phyloP scores from a whole-genome alignment of 129 eudicot genomes.

The Lactuca saligna region DNA sequence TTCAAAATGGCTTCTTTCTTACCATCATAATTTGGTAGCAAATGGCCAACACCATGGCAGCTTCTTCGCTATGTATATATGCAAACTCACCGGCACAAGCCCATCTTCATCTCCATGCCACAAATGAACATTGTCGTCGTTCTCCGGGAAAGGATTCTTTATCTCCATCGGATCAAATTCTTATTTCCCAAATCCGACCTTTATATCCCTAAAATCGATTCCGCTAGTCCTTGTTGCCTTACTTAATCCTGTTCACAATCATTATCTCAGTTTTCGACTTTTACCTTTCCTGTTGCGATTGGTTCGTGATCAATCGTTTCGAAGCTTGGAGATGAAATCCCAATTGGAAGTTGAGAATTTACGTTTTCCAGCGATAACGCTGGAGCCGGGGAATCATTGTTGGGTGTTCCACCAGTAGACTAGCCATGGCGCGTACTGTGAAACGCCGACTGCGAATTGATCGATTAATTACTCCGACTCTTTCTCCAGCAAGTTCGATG shows the following conservation, averaged over 20 bases:
- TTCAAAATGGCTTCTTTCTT: conserved; percentile 50
- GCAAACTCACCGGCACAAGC: conserved; percentile 64
- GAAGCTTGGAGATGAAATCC: conserved; percentile 37
- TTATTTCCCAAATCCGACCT: conserved; percentile 66
- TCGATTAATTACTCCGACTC: no score
- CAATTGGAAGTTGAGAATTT: conserved; percentile 50
- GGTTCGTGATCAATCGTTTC: conserved; percentile 5
- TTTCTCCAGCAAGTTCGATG: no score
- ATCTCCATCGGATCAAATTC: conserved; percentile 73
- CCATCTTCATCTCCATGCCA: conserved; percentile 87
- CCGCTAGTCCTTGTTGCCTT: conserved; percentile 62
- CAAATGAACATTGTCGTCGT: conserved; percentile 59
- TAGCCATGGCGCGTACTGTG: conserved; percentile 72
- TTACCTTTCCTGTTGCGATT: conserved; percentile 5
- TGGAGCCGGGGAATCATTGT: conserved; percentile 61
- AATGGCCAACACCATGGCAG: conserved; percentile 78
- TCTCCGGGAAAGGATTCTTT: conserved; percentile 38
- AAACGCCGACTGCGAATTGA: conserved; percentile 74
- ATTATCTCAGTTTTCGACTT: neutral
- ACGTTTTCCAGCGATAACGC: conserved; percentile 54
- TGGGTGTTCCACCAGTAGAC: conserved; percentile 92
- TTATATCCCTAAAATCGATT: conserved; percentile 64
- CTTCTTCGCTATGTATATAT: conserved; percentile 59
- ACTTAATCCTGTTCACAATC: conserved; percentile 40
- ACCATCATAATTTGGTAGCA: conserved; percentile 41